These are phyloP conservation scores for Candolleomyces efflorescens DNA, from an alignment of 768 basidiomycete species.

Conservation along the genomic window DNA sequence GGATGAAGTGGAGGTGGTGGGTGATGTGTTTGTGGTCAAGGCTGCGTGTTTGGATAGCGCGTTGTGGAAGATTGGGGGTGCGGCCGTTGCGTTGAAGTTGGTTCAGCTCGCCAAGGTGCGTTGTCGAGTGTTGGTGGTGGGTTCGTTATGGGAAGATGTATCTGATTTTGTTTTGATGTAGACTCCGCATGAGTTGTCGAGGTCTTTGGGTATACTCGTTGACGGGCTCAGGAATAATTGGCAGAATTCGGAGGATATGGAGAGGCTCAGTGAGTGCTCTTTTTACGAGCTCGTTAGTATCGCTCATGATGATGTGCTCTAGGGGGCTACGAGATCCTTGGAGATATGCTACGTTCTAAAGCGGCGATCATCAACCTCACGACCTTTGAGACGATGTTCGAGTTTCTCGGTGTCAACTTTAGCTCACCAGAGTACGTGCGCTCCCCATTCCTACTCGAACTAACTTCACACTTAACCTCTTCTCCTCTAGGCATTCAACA, in stretches of 20 bases:
- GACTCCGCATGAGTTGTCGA: constrained; percentile 75
- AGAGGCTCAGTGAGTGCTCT: constrained; percentile 63
- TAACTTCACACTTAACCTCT: not conserved
- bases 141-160: no score
- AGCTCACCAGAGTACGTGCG: constrained; percentile 70
- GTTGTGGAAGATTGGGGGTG: constrained; percentile 82
- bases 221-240: constrained; percentile 82
- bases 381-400: constrained; percentile 78
- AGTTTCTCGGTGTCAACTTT: constrained; percentile 84
- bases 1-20: constrained; percentile 21
- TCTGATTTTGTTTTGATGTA: no score
- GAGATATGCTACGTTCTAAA: constrained; percentile 69
- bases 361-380: constrained; percentile 72
- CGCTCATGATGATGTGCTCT: not conserved
- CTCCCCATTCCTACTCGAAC: not conserved
- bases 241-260: constrained; percentile 96
- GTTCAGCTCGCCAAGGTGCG: constrained; percentile 73
- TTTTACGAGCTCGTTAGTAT: not conserved
- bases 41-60: constrained; percentile 66
- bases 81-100: constrained; percentile 65
- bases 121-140: constrained; percentile 1
- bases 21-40: constrained; percentile 60
- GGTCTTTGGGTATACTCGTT: constrained; percentile 65
- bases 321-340: constrained; percentile 90
- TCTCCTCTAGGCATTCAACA: constrained; percentile 62